These are phyloP conservation scores for Viridothelium virens DNA, from an alignment of 495 filamentous ascomycete genomes.

Conservation along the genomic window DNA sequence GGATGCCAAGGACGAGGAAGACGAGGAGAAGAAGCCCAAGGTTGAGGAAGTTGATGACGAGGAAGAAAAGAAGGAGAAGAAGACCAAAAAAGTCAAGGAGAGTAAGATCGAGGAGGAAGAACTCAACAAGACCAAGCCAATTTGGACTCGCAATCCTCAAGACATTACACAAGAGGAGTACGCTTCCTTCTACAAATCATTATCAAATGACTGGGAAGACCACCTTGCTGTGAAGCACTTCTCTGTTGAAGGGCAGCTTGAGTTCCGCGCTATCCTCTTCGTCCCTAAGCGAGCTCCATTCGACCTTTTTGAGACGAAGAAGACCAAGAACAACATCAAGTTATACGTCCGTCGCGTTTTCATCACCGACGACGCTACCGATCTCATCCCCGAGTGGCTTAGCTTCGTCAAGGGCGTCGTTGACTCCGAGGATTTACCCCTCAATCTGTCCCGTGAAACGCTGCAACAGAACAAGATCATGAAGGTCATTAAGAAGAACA, in stretches of 20 bases:
- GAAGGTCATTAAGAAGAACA: constrained; percentile 99
- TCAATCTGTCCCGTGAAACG: constrained; percentile 99
- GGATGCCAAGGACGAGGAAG: constrained; percentile 52
- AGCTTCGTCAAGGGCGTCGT: constrained; percentile 99
- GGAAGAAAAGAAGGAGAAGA: constrained; percentile 78
- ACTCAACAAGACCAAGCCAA: constrained; percentile 99
- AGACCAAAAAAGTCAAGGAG: constrained; percentile 99
- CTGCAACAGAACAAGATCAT: constrained; percentile 99
- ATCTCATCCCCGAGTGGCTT: constrained; percentile 98
- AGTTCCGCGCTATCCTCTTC: constrained; percentile 99
- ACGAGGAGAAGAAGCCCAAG: constrained; percentile 70
- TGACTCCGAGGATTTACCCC: constrained; percentile 96
- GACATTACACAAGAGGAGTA: constrained; percentile 98
- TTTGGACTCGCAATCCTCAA: constrained; percentile 96
- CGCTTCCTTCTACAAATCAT: constrained; percentile 97
- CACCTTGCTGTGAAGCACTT: constrained; percentile 99
- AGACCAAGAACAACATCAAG: constrained; percentile 99
- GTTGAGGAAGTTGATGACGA: constrained; percentile 80
- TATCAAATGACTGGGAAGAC: constrained; percentile 99
- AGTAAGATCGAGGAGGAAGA: constrained; percentile 97
- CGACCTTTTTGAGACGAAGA: constrained; percentile 99
- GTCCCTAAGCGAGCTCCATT: constrained; percentile 99
- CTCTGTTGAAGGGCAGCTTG: constrained; percentile 99
- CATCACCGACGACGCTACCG: constrained; percentile 98
- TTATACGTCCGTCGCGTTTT: constrained; percentile 99